Conservation (phyloP, 495 filamentous ascomycete genomes). For the Trichoderma erinaceum region DNA sequence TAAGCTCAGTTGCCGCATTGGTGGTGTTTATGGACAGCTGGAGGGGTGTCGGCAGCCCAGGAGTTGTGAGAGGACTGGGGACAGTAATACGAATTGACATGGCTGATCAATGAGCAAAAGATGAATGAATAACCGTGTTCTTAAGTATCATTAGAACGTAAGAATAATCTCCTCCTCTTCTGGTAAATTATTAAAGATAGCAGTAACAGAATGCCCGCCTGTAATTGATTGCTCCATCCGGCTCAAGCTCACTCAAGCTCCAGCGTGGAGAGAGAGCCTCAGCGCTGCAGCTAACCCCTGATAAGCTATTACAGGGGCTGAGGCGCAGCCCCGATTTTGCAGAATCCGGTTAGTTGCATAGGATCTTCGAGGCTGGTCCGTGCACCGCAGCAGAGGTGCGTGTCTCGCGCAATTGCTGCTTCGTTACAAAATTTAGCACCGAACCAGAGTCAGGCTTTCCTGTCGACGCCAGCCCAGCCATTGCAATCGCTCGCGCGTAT, state of each 20-base stretch:
- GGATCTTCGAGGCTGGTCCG: slow-evolving; percentile 7
- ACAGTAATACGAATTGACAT: slow-evolving; percentile 1
- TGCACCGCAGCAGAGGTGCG: not conserved
- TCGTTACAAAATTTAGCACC: slow-evolving; percentile 17
- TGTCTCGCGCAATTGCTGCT: slow-evolving; percentile 14
- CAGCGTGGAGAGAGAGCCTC: slow-evolving; percentile 3
- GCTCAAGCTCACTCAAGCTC: not conserved
- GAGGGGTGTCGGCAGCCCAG: not conserved
- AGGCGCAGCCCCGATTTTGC: not conserved
- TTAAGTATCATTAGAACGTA: not conserved
- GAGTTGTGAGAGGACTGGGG: not conserved
- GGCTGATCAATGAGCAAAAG: not conserved
- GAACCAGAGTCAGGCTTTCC: not conserved
- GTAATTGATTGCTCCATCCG: too few species aligned
- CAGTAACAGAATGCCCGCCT: not conserved
- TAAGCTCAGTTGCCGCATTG: slow-evolving; percentile 43
- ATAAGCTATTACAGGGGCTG: not conserved
- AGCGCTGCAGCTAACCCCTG: not conserved
- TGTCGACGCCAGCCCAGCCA: not conserved
- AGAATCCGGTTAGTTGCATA: slow-evolving; percentile 5
- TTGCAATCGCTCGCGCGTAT: not conserved
- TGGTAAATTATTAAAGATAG: not conserved
- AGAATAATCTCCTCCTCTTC: not conserved
- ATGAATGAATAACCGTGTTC: too few species aligned
- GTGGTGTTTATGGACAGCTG: not conserved